These are phyloP conservation scores for Phialophora expanda DNA, from an alignment of 2,329 filamentous ascomycete genomes.

Conservation along the genomic window DNA sequence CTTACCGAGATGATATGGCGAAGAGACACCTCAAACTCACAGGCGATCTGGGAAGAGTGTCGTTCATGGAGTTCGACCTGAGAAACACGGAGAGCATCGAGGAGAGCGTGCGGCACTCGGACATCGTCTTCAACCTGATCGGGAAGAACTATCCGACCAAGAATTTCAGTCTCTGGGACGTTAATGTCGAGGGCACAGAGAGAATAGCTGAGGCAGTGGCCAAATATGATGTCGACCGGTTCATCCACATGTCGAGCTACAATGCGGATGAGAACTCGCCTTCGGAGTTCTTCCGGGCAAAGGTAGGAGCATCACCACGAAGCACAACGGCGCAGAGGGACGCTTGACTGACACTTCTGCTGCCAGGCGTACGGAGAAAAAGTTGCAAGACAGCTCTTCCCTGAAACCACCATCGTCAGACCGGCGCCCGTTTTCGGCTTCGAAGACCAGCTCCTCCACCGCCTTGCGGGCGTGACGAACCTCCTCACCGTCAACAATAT, in stretches of 20 bases:
- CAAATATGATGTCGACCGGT: constrained; percentile 97
- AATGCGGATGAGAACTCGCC: constrained; percentile 80
- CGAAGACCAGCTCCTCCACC: constrained; percentile 89
- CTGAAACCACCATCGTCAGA: constrained; percentile 94
- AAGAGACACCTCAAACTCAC: constrained; percentile 95
- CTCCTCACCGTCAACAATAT: constrained; percentile 91
- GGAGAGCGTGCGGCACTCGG: constrained; percentile 93
- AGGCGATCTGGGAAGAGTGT: constrained; percentile 88
- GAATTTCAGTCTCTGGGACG: constrained; percentile 92
- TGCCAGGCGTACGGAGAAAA: constrained; percentile 75
- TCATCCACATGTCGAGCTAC: constrained; percentile 95
- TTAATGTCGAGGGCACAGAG: constrained; percentile 89
- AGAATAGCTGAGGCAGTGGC: constrained; percentile 92
- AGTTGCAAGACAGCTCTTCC: constrained; percentile 85
- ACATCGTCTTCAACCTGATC: constrained; percentile 95
- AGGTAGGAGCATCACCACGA: constrained; percentile 58
- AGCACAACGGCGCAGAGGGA: constrained; percentile 3
- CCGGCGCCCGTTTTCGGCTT: constrained; percentile 94
- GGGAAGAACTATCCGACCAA: constrained; percentile 96
- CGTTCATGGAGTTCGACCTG: constrained; percentile 93
- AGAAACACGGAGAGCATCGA: constrained; percentile 95
- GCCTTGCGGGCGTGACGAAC: constrained; percentile 78
- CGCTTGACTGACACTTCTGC: constrained; percentile 11
- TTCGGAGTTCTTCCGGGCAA: constrained; percentile 89
- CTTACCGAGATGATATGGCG: constrained; percentile 95